Conservation (phyloP, 352 stramenopile species). For the Sclerospora graminicola region DNA sequence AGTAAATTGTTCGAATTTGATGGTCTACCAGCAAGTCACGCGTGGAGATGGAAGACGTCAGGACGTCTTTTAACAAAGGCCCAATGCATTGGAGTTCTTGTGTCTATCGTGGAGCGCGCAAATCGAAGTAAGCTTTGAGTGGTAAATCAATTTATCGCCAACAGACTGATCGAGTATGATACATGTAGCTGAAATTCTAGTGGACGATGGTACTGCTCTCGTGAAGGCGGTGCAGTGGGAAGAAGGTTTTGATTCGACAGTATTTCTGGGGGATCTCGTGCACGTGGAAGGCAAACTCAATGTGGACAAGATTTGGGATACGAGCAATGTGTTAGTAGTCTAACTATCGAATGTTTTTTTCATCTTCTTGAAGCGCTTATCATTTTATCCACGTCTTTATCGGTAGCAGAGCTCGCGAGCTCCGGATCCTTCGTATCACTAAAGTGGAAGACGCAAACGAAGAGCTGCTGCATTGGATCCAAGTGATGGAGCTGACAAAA, state of each 20-base stretch:
- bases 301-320: slow-evolving; percentile 34
- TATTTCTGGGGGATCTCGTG: slow-evolving; percentile 55
- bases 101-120: slow-evolving; percentile 39
- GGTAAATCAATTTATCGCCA: background rate
- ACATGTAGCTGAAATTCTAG: slow-evolving; percentile 65
- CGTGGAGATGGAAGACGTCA: slow-evolving; percentile 25
- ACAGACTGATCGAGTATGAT: background rate
- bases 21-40: slow-evolving; percentile 43
- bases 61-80: slow-evolving; percentile 53
- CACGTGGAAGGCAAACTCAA: slow-evolving; percentile 70
- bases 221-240: slow-evolving; percentile 49
- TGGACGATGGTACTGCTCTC: slow-evolving; percentile 66
- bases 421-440: slow-evolving; percentile 41
- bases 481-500: slow-evolving; percentile 36
- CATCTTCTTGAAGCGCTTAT: background rate
- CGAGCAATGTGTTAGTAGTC: slow-evolving; percentile 12
- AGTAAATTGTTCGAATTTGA: slow-evolving; percentile 33
- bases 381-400: background rate
- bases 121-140: slow-evolving; percentile 35
- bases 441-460: slow-evolving; percentile 56
- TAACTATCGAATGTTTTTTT: background rate
- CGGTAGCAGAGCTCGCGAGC: slow-evolving; percentile 27
- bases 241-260: background rate
- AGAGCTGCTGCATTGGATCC: slow-evolving; percentile 63
- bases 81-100: slow-evolving; percentile 47